A percentile compares a stretch with the other conserved stretches of the same genome.
Evolutionary conservation across 805 yeast genomes (phyloP).

Genomic region (Pichia nanzhaoensis): DNA sequence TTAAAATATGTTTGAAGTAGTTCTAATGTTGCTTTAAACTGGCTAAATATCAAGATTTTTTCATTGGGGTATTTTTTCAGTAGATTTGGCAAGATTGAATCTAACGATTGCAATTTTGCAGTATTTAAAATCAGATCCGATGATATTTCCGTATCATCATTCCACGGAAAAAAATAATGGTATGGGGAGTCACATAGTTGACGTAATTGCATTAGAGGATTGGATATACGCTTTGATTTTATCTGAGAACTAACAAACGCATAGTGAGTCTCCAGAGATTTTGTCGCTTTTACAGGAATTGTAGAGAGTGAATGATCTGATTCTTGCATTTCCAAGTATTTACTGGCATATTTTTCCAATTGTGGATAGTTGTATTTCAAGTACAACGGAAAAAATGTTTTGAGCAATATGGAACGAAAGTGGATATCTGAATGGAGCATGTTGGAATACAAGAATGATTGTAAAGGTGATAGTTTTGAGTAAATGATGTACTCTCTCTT

Average conservation of each 20-base stretch:
- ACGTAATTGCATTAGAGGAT: conserved; percentile 77
- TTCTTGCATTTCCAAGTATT: background rate
- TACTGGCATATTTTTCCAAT: background rate
- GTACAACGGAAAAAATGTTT: conserved; percentile 35
- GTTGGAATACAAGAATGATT: conserved; percentile 39
- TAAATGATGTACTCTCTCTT: conserved; percentile 85
- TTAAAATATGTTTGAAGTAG: conserved; percentile 67
- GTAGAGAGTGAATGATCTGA: conserved; percentile 4
- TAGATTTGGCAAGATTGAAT: conserved; percentile 52
- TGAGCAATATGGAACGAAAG: conserved; percentile 35
- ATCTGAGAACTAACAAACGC: conserved; percentile 35
- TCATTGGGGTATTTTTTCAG: conserved; percentile 21
- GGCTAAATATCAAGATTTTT: conserved; percentile 77
- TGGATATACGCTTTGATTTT: conserved; percentile 49
- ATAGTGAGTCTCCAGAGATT: conserved; percentile 19
- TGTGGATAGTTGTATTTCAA: conserved; percentile 11
- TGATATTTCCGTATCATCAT: conserved; percentile 33
- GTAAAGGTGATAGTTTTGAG: conserved; percentile 57
- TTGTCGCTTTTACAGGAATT: conserved; percentile 5
- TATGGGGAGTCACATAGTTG: conserved; percentile 83
- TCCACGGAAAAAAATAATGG: conserved; percentile 75
- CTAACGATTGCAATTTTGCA: conserved; percentile 65
- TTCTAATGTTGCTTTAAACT: conserved; percentile 85
- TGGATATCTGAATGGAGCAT: conserved; percentile 5
- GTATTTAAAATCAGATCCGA: conserved; percentile 44